These are phyloP conservation scores for Diaporthe velutina DNA, from an alignment of 2,329 filamentous ascomycete species.

Conservation along the genomic window DNA sequence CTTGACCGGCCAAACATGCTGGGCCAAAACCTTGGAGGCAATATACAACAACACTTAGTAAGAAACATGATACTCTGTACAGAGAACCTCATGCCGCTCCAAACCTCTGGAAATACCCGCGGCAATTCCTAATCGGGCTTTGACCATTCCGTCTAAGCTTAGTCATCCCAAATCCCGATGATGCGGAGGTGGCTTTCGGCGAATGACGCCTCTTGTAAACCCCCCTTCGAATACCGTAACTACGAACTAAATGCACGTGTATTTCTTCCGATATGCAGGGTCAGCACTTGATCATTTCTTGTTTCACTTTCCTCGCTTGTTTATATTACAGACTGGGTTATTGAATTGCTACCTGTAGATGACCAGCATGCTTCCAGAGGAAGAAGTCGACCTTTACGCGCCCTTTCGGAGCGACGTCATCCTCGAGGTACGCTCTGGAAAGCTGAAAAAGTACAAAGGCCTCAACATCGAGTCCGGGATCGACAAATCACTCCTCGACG, in stretches of 20 bases:
- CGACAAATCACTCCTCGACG: constrained; percentile 61
- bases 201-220: background rate
- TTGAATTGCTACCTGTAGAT: background rate
- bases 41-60: background rate
- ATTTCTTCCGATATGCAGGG: too few relatives aligned
- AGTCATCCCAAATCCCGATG: background rate
- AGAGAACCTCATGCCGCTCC: background rate
- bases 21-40: background rate
- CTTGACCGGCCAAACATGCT: background rate
- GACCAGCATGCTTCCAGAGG: constrained; percentile 24
- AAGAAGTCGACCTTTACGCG: constrained; percentile 53
- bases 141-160: background rate
- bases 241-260: background rate
- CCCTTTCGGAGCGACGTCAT: constrained; percentile 63
- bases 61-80: background rate
- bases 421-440: constrained; percentile 68
- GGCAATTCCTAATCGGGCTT: background rate
- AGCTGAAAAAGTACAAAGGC: constrained; percentile 66
- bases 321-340: too few relatives aligned
- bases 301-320: background rate
- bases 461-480: constrained; percentile 68
- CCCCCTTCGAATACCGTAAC: too few relatives aligned
- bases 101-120: background rate
- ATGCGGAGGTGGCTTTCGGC: background rate
- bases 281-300: background rate